These are phyloP conservation scores for Pythium brassicae DNA, from an alignment of 352 stramenopile genomes.

Conservation along the genomic window DNA sequence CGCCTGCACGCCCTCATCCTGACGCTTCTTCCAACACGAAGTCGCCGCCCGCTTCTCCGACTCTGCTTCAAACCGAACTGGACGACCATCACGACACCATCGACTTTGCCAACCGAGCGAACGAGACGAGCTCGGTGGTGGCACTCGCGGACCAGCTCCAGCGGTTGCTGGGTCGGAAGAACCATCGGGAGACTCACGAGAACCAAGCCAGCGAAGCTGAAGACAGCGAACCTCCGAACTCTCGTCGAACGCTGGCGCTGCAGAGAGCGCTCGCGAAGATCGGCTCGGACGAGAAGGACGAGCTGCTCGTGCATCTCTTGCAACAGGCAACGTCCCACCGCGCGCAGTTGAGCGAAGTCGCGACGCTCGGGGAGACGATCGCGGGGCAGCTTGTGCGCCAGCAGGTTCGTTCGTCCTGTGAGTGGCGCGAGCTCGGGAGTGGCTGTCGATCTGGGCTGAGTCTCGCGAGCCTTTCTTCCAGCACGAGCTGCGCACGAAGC, in stretches of 20 bases:
- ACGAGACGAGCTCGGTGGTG: slow-evolving; percentile 11
- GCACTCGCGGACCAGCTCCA: slow-evolving; percentile 25
- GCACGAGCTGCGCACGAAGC: slow-evolving; percentile 51
- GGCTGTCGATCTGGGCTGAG: too few relatives aligned
- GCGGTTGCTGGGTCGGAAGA: slow-evolving; percentile 17
- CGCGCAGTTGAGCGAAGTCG: slow-evolving; percentile 39
- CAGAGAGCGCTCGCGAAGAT: slow-evolving; percentile 42
- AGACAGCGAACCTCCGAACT: neutral
- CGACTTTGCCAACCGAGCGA: neutral
- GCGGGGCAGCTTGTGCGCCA: slow-evolving; percentile 61
- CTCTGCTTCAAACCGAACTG: neutral
- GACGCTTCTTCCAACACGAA: neutral
- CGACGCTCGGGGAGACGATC: slow-evolving; percentile 60
- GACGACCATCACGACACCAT: neutral
- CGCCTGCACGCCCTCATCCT: neutral
- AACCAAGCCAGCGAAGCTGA: neutral
- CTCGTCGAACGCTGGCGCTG: neutral
- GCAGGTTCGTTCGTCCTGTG: slow-evolving; percentile 29
- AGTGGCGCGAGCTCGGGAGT: neutral
- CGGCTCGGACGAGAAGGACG: slow-evolving; percentile 46
- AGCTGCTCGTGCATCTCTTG: slow-evolving; percentile 45
- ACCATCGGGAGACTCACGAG: neutral
- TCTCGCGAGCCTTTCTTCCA: slow-evolving; percentile 9
- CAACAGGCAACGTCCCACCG: slow-evolving; percentile 31
- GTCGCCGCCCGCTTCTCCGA: neutral